Evolutionary conservation across 108 stramenopile genomes (phyloP), one percentile per base, ranked within the genome.

Genomic region (Nitzschia sp.): DNA sequence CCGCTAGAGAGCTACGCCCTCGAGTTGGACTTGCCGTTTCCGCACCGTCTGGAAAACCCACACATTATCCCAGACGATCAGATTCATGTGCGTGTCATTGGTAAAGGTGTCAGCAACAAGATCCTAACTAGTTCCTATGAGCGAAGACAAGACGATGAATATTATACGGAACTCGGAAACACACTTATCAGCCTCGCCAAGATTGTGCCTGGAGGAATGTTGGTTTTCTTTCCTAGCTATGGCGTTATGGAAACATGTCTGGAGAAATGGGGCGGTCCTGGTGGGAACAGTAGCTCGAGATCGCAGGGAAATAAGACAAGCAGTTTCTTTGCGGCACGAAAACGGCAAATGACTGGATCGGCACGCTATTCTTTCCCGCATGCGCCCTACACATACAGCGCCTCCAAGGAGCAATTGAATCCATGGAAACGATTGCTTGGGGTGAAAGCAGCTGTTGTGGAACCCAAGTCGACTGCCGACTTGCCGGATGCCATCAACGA

Each of bases 151-250:
- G 83, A 87, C 46, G 77, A 78, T 0, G 94, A 92, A 49, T 98
- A 99, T 64, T 92, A 89, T 65, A 66, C 69, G 17, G 99, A 98
- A 62, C 80, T 99, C 26, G 98, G 97, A 2, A 85, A 85, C 49
- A 94, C 96, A 1, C 66, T 99, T 3, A 85, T 93, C 11, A 82
- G 75, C 47, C 68, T 98, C 5, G 78, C 84, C 3, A 77, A 82
- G 28, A 77, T 95, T 19, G 83, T 97, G 15, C 97, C 97, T 1
- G 97, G 86, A 17, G 99, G 99, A 2, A 81, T 99, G 60, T 83
- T 99, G 30, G 83, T 98, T 3, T 99, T 99, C 67, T 99, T 99
- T 64, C 98, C 98, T 18, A 90, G 90, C 59, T 99, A 98, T 68
- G 74, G 85, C n/a, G 82, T 92, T 3, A 94, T 95, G 91, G 83